Evolutionary conservation across 768 basidiomycete species (phyloP), one percentile per base, ranked within the genome.

Genomic region (Crucibulum laeve): DNA sequence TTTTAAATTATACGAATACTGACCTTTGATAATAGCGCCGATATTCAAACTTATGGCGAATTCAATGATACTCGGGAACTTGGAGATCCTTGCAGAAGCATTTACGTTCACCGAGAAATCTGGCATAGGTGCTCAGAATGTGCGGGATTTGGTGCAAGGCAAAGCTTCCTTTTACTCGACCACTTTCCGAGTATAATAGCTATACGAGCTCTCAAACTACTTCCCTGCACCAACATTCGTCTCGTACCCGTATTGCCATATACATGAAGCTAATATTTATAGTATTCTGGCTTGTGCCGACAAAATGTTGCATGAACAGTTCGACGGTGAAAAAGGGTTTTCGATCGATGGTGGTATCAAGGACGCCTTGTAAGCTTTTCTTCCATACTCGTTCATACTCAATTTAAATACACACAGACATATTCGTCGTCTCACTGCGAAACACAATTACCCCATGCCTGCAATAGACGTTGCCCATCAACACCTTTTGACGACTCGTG

Each of bases 261-360:
- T n/a, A 7, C 8, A 7, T 30, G n/a, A 69, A 43, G 65, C 59
- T 19, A 42, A 49, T 28, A 58, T 38, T 35, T 24, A 30, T 46
- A 84, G 82, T 38, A 56, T 79, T 43, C 47, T 81, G 38, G 59
- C 58, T 7, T 87, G 87, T 58, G 77, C 77, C 17, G 72, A 79
- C 19, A 82, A 82, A 59, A 87, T 93, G 68, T 65, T 80, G 8
- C 67, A 79, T 43, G 82, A 91, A 62, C 68, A 76, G 25, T 94
- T 92, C 55, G 84, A 89, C 44, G 87, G 80, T 17, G 68, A 73
- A 6, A 68, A 65, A 14, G 92, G 91, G 11, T 93, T 95, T 59
- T 68, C 82, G 10, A 78, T 93, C 38, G 82, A 88, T 36, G 87
- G 87, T n/a, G 92, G 90, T 14, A 80, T 95, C 55, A 91, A 91